Conservation (phyloP, 23 red algal species). For the Gracilaria gracilis region DNA sequence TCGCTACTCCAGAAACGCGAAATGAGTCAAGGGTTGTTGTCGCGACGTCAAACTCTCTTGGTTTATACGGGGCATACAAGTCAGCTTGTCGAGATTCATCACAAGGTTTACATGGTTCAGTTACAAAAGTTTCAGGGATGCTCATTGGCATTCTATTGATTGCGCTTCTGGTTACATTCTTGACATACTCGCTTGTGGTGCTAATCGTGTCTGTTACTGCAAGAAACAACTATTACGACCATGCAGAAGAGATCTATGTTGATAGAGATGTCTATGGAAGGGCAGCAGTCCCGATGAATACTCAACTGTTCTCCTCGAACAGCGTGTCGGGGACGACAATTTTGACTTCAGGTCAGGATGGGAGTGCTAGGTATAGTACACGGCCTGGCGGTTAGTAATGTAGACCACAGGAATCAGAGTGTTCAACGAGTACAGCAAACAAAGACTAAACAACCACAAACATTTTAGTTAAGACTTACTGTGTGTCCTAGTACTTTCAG, state of each 20-base stretch:
- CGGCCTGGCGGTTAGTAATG: not conserved
- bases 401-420: not conserved
- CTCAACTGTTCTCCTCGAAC: not conserved
- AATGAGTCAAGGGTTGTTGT: slow-evolving; percentile 37
- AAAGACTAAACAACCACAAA: not conserved
- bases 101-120: slow-evolving; percentile 11
- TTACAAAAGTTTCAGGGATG: slow-evolving; percentile 21
- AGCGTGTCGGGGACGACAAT: slow-evolving; percentile 16
- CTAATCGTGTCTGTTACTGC: slow-evolving; percentile 19
- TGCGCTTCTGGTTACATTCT: slow-evolving; percentile 19
- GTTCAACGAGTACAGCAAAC: not conserved
- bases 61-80: slow-evolving; percentile 52
- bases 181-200: slow-evolving; percentile 34
- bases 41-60: slow-evolving; percentile 58
- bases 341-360: not conserved
- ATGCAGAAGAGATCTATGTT: slow-evolving; percentile 31
- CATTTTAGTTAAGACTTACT: too few relatives aligned
- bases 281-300: slow-evolving; percentile 33
- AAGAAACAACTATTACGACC: not conserved
- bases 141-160: slow-evolving; percentile 42
- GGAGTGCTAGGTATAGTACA: not conserved
- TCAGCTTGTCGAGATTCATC: slow-evolving; percentile 13
- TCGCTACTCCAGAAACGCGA: slow-evolving; percentile 45
- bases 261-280: slow-evolving; percentile 60
- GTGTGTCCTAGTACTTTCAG: too few relatives aligned